These are phyloP conservation scores for Cenococcum geophilum DNA, from an alignment of 495 filamentous ascomycete genomes.

Conservation along the genomic window DNA sequence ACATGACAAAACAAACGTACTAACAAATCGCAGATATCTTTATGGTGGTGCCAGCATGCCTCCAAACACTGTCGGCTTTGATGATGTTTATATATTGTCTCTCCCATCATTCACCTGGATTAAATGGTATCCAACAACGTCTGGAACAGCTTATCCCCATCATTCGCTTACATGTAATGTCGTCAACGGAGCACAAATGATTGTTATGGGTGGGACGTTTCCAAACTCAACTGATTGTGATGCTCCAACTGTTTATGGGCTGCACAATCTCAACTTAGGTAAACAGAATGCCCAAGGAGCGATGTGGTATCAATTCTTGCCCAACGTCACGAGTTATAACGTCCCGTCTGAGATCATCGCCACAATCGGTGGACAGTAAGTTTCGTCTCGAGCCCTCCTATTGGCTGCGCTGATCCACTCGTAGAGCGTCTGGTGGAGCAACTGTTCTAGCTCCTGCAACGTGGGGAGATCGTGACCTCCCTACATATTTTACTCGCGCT, in stretches of 20 bases:
- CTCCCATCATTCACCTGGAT: constrained; percentile 52
- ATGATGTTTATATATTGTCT: constrained; percentile 54
- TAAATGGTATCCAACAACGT: constrained; percentile 40
- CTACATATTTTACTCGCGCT: constrained; percentile 34
- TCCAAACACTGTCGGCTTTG: constrained; percentile 41
- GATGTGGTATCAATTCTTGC: constrained; percentile 40
- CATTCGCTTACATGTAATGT: constrained; percentile 48
- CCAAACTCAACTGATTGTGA: constrained; percentile 34
- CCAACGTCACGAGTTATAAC: constrained; percentile 38
- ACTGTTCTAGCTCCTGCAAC: constrained; percentile 35
- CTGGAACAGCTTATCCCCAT: constrained; percentile 39
- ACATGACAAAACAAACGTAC: background rate
- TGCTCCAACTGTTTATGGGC: constrained; percentile 34
- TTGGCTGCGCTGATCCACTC: constrained; percentile 3
- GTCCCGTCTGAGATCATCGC: constrained; percentile 41
- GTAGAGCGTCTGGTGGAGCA: constrained; percentile 39
- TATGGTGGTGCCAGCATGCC: constrained; percentile 46
- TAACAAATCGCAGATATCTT: constrained; percentile 41
- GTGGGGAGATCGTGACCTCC: constrained; percentile 33
- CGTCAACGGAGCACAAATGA: constrained; percentile 42
- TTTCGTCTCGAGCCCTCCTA: background rate
- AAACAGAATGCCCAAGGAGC: constrained; percentile 32
- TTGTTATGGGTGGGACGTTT: constrained; percentile 45
- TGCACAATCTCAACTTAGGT: constrained; percentile 43
- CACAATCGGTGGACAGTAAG: constrained; percentile 43